phyloP scores from a whole-genome alignment of 495 filamentous ascomycete genomes.

The Neurospora sp. region DNA sequence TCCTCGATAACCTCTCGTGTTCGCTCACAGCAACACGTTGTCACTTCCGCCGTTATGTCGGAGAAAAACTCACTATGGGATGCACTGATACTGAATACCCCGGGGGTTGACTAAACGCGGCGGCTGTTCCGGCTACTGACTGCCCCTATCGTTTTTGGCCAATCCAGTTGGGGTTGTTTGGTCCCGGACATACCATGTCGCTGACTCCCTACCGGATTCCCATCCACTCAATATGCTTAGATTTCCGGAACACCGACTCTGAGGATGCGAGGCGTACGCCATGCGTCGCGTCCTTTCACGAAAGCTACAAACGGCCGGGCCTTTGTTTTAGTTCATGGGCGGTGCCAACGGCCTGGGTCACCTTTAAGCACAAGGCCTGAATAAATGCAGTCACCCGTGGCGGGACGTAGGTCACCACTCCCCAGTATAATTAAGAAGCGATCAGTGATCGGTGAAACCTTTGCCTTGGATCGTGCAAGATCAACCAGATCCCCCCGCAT shows the following conservation, averaged over 20 bases:
- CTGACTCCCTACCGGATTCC: neutral
- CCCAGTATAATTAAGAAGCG: constrained; percentile 5
- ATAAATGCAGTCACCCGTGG: constrained; percentile 11
- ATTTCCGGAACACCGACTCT: neutral
- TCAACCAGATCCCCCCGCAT: neutral
- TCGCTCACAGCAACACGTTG: neutral
- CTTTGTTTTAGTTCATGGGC: neutral
- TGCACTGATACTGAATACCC: neutral
- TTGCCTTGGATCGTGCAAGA: constrained; percentile 5
- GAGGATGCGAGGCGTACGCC: constrained; percentile 4
- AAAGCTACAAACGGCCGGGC: neutral
- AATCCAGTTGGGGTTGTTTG: neutral
- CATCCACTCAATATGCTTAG: neutral
- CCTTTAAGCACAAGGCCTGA: neutral
- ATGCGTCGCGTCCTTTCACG: neutral
- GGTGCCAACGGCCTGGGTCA: neutral
- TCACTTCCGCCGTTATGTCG: neutral
- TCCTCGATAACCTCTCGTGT: neutral
- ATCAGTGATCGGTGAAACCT: constrained; percentile 3
- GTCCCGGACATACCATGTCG: neutral
- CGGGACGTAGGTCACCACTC: constrained; percentile 2
- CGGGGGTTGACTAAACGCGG: neutral
- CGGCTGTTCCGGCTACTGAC: neutral
- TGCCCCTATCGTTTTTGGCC: neutral
- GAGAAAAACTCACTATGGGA: neutral